Evolutionary conservation across 2,329 filamentous ascomycete species (phyloP).

Genomic region (Grosmannia huntii): DNA sequence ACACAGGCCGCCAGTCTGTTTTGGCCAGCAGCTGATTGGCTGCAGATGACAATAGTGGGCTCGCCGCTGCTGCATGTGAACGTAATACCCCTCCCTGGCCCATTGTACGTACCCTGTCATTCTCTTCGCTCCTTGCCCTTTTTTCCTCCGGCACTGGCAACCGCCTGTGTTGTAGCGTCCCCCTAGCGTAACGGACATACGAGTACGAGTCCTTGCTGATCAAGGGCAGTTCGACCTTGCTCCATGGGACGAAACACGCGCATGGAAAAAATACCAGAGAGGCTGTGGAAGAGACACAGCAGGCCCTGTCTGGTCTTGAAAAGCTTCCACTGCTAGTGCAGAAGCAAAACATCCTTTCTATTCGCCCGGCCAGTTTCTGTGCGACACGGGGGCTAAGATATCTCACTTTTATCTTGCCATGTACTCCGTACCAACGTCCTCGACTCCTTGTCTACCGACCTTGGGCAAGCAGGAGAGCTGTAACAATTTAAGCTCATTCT

Average conservation of each 20-base stretch:
- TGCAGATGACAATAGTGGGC: neutral
- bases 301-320: neutral
- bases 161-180: neutral
- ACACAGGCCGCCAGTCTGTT: neutral
- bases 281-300: neutral
- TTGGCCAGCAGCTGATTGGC: neutral
- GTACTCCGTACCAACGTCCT: too few species aligned
- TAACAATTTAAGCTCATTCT: too few species aligned
- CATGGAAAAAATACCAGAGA: neutral
- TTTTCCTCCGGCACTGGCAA: neutral
- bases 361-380: neutral
- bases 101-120: neutral
- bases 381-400: neutral
- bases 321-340: neutral
- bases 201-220: neutral
- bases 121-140: neutral
- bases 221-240: too few species aligned
- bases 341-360: neutral
- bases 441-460: too few species aligned
- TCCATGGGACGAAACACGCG: too few species aligned
- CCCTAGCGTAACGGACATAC: constrained; percentile 1
- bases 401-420: too few species aligned
- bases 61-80: constrained; percentile 6
- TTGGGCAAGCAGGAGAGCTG: too few species aligned
- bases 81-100: constrained; percentile 1